Evolutionary conservation across 1,284 basidiomycete genomes (phyloP), one percentile per base, ranked within the genome.

Genomic region (Inonotus hispidus): DNA sequence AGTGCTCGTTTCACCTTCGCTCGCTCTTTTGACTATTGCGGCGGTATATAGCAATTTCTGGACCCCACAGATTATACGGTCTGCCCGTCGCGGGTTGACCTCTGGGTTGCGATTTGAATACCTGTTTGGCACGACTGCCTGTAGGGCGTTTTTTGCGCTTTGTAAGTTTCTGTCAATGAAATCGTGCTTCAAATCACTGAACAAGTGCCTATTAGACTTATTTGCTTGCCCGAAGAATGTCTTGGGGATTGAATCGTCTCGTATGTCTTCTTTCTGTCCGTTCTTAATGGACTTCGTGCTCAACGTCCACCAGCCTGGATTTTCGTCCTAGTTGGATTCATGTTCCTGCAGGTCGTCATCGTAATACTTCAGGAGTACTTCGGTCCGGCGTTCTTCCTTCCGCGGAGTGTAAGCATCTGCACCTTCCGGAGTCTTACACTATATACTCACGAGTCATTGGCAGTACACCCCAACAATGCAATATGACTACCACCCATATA

Each of bases 301-400:
- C 32, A 21, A 43, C 8, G 41, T 14, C 41, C 16, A 16, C 6
- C 47, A 62, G 87, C 74, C 47, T 93, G 90, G 89, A 79, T 87
- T 8, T 88, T 81, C 72, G 68, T 75, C 19, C 74, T 95, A 11
- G 82, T 82, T 2, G 68, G 75, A 1, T 84, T 90, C 71, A 81
- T 93, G 45, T 70, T 79, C 19, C 63, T 84, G 19, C 93, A 95
- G 71, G 83, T 85, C 3, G 65, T 72, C 3, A 65, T 93, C 2
- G 72, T 96, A 19, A 71, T 89, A 21, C 78, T 90, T 7, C 93
- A 96, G 75, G 88, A 93, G 59, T 73, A 77, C 27, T 73, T 94
- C 50, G 91, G 92, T 1, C 88, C 93, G 0, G 79, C 85, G 0
- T 95, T 95, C 78, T 95, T 96, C 77, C 78, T 93, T 39, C 84